Base-by-base conservation (phyloP, 345 rosid species). In the Salix brachista region DNA sequence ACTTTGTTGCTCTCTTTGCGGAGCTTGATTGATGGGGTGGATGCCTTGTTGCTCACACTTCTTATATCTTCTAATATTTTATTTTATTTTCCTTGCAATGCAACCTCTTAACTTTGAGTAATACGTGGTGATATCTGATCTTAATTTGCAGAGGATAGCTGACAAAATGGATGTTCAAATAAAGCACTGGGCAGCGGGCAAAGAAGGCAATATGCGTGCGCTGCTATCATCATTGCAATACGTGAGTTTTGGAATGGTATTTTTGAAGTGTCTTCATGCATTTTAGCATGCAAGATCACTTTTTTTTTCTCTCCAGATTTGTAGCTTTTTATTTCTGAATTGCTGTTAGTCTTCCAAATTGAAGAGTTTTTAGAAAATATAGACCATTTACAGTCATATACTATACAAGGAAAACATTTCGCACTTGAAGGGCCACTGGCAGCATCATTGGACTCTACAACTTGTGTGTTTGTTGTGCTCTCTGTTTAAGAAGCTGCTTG, bases 131-230 rank as follows among this genome's bases (percentile, higher is more conserved):
- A 65, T 54, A 6, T 75, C 50, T 72, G 66, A 74, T 79, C 30
- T 69, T 83, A 79, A 67, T 68, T 78, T 84, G 74, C 85, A 96
- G 98, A 92, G 90, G 84, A 82, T 96, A 78, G 92, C 99, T 58
- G 97, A 91, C 70, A 82, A 80, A 68, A 77, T 89, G 84, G 93
- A 94, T 84, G 25, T 77, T 23, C 80, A 85, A 80, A 85, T 96
- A 85, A 94, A 87, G 85, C 86, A 86, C 58, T 96, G 99, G 99
- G 94, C 89, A 69, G 83, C 91, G 32, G 98, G 99, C 70, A 96
- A 91, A 84, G 97, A 94, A 85, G 91, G 93, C 83, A 96, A 94
- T 71, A 79, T 96, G 93, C 98, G 97, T 54, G 97, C 97, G 4
- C 78, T 96, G 48, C 77, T 96, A 70, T 94, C 97, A 32, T 91